phyloP scores from a whole-genome alignment of 345 rosid genomes.

The Populus ilicifolia region DNA sequence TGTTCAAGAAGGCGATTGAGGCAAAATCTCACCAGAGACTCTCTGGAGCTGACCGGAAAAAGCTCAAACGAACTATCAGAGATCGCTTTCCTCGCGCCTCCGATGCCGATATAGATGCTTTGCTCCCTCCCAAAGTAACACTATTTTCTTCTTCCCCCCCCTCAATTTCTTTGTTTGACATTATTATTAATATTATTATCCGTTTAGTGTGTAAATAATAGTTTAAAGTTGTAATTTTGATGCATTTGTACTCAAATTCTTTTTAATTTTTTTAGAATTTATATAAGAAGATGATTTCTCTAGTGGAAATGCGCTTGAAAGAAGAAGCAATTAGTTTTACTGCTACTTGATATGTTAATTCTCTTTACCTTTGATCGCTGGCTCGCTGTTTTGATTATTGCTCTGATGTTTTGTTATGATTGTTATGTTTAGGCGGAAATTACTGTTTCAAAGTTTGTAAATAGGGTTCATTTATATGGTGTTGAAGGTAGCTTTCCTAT shows the following conservation, averaged over 20 bases:
- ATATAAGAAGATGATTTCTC: neutral
- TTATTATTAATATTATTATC: neutral
- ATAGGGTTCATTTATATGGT: conserved; percentile 65
- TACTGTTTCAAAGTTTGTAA: conserved; percentile 77
- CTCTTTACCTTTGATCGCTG: too few relatives aligned
- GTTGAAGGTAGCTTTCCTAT: conserved; percentile 81
- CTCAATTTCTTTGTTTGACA: neutral
- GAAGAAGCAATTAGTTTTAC: neutral
- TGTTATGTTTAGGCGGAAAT: conserved; percentile 57
- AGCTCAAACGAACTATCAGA: conserved; percentile 65
- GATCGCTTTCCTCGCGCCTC: conserved; percentile 63
- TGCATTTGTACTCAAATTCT: too few relatives aligned
- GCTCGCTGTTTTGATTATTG: neutral
- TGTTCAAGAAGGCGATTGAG: conserved; percentile 94
- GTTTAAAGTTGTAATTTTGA: neutral
- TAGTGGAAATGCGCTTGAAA: neutral
- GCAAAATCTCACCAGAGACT: conserved; percentile 89
- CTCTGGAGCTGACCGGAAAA: conserved; percentile 92
- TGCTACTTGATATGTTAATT: too few relatives aligned
- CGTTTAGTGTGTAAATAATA: neutral
- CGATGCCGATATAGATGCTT: conserved; percentile 61
- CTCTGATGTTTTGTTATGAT: neutral
- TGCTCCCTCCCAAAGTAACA: conserved; percentile 84
- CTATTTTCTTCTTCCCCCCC: neutral
- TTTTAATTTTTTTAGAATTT: neutral